These are phyloP conservation scores for Cladosporium cucumerinum DNA, from an alignment of 2,329 filamentous ascomycete genomes.

Conservation along the genomic window DNA sequence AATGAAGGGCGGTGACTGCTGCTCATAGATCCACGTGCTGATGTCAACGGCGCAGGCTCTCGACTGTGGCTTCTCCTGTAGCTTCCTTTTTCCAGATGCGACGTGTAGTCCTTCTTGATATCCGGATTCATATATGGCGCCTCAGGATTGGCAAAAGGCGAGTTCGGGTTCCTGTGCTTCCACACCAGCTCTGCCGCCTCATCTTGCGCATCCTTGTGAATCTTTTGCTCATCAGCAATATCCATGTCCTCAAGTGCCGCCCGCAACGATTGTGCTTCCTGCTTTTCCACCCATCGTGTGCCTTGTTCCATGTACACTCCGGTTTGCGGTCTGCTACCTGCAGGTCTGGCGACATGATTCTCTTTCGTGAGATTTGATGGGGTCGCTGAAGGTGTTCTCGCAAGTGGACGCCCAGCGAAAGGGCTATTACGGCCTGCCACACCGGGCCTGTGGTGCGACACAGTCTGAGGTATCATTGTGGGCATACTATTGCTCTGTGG, in stretches of 20 bases:
- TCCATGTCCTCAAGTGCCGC: conserved; percentile 73
- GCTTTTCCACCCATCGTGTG: conserved; percentile 75
- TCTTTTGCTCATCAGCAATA: conserved; percentile 58
- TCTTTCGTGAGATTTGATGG: conserved; percentile 12
- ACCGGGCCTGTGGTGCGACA: conserved; percentile 26
- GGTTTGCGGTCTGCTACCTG: conserved; percentile 60
- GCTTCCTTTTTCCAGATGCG: conserved; percentile 67
- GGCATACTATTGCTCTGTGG: conserved; percentile 34
- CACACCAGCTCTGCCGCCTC: conserved; percentile 78
- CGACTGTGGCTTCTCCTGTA: conserved; percentile 56
- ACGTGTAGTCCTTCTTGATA: conserved; percentile 52
- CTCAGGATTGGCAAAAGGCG: conserved; percentile 57
- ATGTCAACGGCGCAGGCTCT: conserved; percentile 17
- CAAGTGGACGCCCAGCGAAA: conserved; percentile 34
- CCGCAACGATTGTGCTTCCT: conserved; percentile 67
- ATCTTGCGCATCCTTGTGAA: conserved; percentile 69
- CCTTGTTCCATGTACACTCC: conserved; percentile 70
- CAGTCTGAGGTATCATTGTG: conserved; percentile 25
- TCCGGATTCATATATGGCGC: conserved; percentile 36
- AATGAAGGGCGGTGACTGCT: conserved; percentile 15
- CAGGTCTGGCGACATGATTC: not conserved
- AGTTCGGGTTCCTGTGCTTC: conserved; percentile 68
- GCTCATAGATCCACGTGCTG: conserved; percentile 4
- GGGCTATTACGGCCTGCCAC: conserved; percentile 22
- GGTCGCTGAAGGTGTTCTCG: conserved; percentile 16